Percentiles rank a stretch among this genome's conserved stretches.
phyloP scores from a whole-genome alignment of 73 alveolate species.

The Breviolum minutum region DNA sequence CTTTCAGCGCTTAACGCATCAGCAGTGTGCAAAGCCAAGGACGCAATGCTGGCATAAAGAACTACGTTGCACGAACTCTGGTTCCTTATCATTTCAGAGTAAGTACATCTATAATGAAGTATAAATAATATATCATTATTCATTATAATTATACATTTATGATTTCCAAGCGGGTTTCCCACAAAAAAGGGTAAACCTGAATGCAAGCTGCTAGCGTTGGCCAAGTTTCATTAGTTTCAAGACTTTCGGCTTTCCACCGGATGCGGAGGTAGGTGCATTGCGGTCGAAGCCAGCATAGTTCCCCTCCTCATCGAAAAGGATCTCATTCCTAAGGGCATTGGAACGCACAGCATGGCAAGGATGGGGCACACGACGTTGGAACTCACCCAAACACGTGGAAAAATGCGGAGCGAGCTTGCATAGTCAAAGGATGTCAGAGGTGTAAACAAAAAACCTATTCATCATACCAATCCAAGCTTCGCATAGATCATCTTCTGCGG shows the following conservation, averaged over 20 bases:
- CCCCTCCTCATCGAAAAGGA: conserved; percentile 79
- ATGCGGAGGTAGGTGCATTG: conserved; percentile 70
- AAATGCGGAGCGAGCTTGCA: neutral
- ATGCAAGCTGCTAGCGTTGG: neutral
- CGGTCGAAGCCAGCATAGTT: conserved; percentile 92
- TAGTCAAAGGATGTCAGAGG: neutral
- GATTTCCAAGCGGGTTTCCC: neutral
- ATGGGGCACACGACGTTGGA: neutral
- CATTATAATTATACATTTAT: too few relatives aligned
- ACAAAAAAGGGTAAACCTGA: neutral
- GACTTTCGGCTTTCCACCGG: conserved; percentile 92
- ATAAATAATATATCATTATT: too few relatives aligned
- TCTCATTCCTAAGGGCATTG: conserved; percentile 58
- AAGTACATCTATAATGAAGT: neutral
- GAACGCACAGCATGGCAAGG: neutral
- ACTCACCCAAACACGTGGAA: neutral
- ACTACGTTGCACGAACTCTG: neutral
- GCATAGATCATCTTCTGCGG: conserved; percentile 95
- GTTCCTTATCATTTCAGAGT: neutral
- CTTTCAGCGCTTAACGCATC: neutral
- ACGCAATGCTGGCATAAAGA: neutral
- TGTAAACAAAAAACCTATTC: neutral
- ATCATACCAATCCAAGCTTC: neutral
- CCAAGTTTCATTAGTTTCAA: conserved; percentile 40
- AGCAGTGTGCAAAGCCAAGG: neutral